Conservation (phyloP, 805 yeast genomes). For the Candida corydali region DNA sequence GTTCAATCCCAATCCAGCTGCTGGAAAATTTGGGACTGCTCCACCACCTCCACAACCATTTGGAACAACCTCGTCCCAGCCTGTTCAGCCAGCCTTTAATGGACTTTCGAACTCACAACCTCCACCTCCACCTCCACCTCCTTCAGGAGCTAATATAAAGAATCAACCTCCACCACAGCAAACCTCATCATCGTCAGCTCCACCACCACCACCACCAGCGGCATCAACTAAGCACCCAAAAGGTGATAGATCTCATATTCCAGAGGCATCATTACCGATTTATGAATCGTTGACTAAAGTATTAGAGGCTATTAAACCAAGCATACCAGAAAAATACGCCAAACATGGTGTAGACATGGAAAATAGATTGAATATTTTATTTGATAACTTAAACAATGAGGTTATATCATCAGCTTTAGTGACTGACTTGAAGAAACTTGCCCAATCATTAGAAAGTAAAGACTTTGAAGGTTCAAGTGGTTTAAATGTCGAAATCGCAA, state of each 20-base stretch:
- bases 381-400: slow-evolving; percentile 74
- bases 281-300: slow-evolving; percentile 51
- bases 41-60: slow-evolving; percentile 12
- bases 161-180: slow-evolving; percentile 10
- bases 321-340: slow-evolving; percentile 66
- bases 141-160: not conserved
- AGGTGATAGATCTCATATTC: slow-evolving; percentile 69
- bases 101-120: slow-evolving; percentile 9
- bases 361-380: slow-evolving; percentile 72
- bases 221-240: slow-evolving; percentile 39
- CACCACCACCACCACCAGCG: slow-evolving; percentile 23
- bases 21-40: slow-evolving; percentile 9
- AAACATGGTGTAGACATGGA: slow-evolving; percentile 79
- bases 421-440: slow-evolving; percentile 47
- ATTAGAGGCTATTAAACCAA: slow-evolving; percentile 61
- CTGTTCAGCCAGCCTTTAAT: slow-evolving; percentile 21
- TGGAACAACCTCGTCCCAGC: slow-evolving; percentile 9
- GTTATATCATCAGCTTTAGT: slow-evolving; percentile 56
- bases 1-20: slow-evolving; percentile 11
- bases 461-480: slow-evolving; percentile 60
- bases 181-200: slow-evolving; percentile 16
- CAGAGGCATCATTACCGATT: slow-evolving; percentile 55
- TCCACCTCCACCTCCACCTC: slow-evolving; percentile 14
- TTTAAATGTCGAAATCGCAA: slow-evolving; percentile 54
- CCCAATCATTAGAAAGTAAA: slow-evolving; percentile 45